Evolutionary conservation across 352 stramenopile genomes (phyloP).

Genomic region (Phytophthora foliorum): DNA sequence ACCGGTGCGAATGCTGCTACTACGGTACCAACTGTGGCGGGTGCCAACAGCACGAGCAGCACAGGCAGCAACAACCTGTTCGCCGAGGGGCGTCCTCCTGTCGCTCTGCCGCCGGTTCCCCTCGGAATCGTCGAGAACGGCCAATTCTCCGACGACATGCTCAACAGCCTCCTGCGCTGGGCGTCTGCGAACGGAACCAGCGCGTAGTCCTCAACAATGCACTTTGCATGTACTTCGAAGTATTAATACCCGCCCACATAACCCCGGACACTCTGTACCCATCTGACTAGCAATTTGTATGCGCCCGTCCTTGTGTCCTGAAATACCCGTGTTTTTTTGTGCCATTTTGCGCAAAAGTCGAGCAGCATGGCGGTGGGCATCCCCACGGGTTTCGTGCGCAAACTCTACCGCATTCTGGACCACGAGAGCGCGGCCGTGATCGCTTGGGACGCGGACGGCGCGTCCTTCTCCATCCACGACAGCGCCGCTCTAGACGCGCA

Average conservation of each 20-base stretch:
- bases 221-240: no score
- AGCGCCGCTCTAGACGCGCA: slow-evolving; percentile 60
- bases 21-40: background rate
- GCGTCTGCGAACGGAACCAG: slow-evolving; percentile 20
- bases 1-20: background rate
- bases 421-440: slow-evolving; percentile 73
- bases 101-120: slow-evolving; percentile 28
- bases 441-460: slow-evolving; percentile 58
- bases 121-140: slow-evolving; percentile 49
- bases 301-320: background rate
- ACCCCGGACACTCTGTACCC: slow-evolving; percentile 1
- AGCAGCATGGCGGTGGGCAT: slow-evolving; percentile 56
- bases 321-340: background rate
- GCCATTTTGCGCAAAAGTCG: no score
- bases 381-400: slow-evolving; percentile 81
- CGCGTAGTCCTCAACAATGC: background rate
- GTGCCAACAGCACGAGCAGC: slow-evolving; percentile 25
- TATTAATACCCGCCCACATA: background rate
- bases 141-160: slow-evolving; percentile 62
- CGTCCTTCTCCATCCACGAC: slow-evolving; percentile 81
- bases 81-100: slow-evolving; percentile 30
- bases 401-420: slow-evolving; percentile 87
- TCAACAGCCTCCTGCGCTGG: slow-evolving; percentile 57
- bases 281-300: background rate
- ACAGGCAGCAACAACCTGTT: slow-evolving; percentile 39